Evolutionary conservation across 306 rosid species (phyloP).

Genomic region (Glycyrrhiza uralensis): DNA sequence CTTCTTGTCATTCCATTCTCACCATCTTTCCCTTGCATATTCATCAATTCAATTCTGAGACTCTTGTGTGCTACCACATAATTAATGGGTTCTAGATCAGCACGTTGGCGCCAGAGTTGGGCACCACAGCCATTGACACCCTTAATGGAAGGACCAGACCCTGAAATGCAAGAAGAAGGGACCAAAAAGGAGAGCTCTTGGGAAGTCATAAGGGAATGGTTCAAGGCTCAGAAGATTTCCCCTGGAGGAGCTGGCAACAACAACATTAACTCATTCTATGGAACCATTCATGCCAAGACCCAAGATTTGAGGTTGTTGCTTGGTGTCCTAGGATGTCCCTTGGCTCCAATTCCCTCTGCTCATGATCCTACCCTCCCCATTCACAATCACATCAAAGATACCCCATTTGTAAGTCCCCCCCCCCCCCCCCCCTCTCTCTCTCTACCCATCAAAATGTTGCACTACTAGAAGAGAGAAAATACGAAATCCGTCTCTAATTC

Average conservation of each 20-base stretch:
- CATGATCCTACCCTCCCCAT: constrained; percentile 39
- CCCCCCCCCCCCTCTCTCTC: neutral
- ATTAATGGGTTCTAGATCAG: constrained; percentile 61
- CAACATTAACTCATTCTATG: constrained; percentile 38
- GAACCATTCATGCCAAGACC: constrained; percentile 55
- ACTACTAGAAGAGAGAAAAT: too few species aligned
- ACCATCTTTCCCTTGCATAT: neutral
- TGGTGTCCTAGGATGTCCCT: constrained; percentile 88
- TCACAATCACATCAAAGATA: constrained; percentile 53
- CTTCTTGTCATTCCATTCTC: constrained; percentile 9
- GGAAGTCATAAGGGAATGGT: constrained; percentile 92
- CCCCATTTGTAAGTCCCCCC: constrained; percentile 62
- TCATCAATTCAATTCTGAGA: neutral
- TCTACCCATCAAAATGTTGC: neutral
- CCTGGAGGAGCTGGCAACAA: constrained; percentile 26
- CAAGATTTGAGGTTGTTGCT: constrained; percentile 84
- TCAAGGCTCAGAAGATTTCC: constrained; percentile 55
- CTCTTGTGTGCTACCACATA: neutral
- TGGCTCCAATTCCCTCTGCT: constrained; percentile 82
- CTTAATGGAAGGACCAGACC: constrained; percentile 89
- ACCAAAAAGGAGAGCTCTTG: constrained; percentile 82
- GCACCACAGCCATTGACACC: constrained; percentile 89
- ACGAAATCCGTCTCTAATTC: too few species aligned
- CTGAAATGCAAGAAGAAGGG: constrained; percentile 82
- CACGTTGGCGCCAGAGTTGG: constrained; percentile 76